A percentile compares a stretch with the other conserved stretches of the same genome.
These are phyloP conservation scores for Phoma sp. DNA, from an alignment of 2,329 filamentous ascomycete genomes.

Conservation along the genomic window DNA sequence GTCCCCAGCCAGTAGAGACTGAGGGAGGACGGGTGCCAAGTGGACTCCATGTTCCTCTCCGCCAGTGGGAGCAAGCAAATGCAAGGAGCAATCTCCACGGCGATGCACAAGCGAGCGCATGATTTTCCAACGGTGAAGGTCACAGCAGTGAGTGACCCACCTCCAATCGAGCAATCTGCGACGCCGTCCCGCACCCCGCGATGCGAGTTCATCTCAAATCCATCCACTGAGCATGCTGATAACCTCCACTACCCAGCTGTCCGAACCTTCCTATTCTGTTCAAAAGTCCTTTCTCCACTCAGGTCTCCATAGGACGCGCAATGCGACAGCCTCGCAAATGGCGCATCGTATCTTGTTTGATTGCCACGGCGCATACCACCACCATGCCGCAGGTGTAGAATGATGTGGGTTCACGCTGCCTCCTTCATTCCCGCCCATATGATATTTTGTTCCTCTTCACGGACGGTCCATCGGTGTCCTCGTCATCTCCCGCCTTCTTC, in stretches of 20 bases:
- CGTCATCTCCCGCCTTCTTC: slow-evolving; percentile 51
- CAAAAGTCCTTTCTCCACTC: slow-evolving; percentile 20
- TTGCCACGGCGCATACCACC: slow-evolving; percentile 10
- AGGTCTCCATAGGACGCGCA: slow-evolving; percentile 36
- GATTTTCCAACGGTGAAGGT: slow-evolving; percentile 25
- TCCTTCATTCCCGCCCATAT: slow-evolving; percentile 54
- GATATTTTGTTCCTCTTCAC: slow-evolving; percentile 57
- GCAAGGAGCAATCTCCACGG: slow-evolving; percentile 28
- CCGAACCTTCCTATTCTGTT: slow-evolving; percentile 29
- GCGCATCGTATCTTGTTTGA: slow-evolving; percentile 11
- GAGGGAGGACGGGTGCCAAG: slow-evolving; percentile 21
- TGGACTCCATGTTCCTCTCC: slow-evolving; percentile 18
- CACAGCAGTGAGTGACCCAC: slow-evolving; percentile 27
- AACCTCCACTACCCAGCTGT: slow-evolving; percentile 12
- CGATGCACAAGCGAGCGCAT: slow-evolving; percentile 23
- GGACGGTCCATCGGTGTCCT: slow-evolving; percentile 54
- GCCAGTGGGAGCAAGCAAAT: slow-evolving; percentile 21
- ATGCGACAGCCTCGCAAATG: slow-evolving; percentile 19
- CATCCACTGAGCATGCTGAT: slow-evolving; percentile 11
- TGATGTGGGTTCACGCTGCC: neutral
- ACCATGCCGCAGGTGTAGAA: neutral
- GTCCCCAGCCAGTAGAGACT: slow-evolving; percentile 16
- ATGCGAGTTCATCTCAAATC: slow-evolving; percentile 21
- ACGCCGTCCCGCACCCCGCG: slow-evolving; percentile 29
- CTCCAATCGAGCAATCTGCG: slow-evolving; percentile 27